Base-by-base conservation (phyloP, 208 protist genomes). In the Ichthyophonus hoferi region DNA sequence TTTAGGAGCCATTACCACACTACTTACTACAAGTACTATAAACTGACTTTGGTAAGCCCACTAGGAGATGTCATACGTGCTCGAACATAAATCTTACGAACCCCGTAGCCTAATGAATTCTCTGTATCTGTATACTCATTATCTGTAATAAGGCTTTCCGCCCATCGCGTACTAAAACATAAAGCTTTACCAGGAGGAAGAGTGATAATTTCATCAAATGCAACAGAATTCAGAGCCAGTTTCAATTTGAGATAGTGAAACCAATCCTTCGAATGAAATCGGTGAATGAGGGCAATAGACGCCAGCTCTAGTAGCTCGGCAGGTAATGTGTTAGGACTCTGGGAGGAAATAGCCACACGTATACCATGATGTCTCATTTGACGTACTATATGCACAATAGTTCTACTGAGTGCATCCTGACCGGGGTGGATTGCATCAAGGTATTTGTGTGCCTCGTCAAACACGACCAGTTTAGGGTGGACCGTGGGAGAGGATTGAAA, bases 361-460 rank as follows among this genome's bases (percentile, higher is more conserved):
- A 90, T 88, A 42, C 87, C 87, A 39, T 90, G 40, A 43, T 90
- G 87, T 33, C 87, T 43, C 87, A 90, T 90, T 39, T 83, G 87
- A 84, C 87, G 87, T 40, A 79, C 87, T 33, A 79, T 42, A 7
- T 79, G 24, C 42, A 90, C 82, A 43, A 90, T 86, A 17, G 87
- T 79, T n/a, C 77, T 42, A 42, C 82, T 90, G 24, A 90, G 83
- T 17, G 58, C 79, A 24, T 90, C 87, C 40, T 58, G 34, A 7
- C 50, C 14, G n/a, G 58, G 17, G 14, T 58, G 24, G 2, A 42
- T 42, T 2, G n/a, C 31, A n/a, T n/a, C n/a, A 50, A 90, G 76
- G 42, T 77, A 90, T 77, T 90, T 90, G 87, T 90, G 87, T 2
- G 87, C 87, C 83, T 90, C 87, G 83, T 90, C 87, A 41, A 90